Conservation (phyloP, 805 yeast species). For the Yarrowia deformans region DNA sequence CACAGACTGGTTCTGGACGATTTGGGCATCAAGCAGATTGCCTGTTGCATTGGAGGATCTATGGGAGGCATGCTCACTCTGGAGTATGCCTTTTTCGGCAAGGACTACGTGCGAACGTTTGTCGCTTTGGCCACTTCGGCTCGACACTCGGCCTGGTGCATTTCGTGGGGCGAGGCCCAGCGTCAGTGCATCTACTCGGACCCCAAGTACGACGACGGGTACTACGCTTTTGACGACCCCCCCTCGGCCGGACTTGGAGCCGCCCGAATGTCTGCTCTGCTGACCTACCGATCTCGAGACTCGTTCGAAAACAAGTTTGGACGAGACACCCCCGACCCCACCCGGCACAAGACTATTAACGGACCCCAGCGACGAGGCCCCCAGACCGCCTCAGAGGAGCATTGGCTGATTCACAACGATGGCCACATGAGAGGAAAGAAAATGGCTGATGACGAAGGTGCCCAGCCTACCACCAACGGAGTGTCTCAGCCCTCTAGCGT, state of each 20-base stretch:
- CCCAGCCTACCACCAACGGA: constrained; percentile 1
- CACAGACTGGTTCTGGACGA: constrained; percentile 81
- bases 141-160: constrained; percentile 97
- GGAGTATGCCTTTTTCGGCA: constrained; percentile 81
- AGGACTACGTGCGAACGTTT: constrained; percentile 69
- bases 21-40: constrained; percentile 78
- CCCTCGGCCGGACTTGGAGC: constrained; percentile 91
- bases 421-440: constrained; percentile 59
- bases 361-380: constrained; percentile 45
- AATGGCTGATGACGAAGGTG: constrained; percentile 39
- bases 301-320: constrained; percentile 92
- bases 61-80: constrained; percentile 98
- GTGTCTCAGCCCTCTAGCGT: constrained; percentile 11
- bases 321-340: constrained; percentile 70
- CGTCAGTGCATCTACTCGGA: constrained; percentile 95
- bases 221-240: constrained; percentile 76
- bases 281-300: constrained; percentile 91
- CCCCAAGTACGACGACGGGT: constrained; percentile 91
- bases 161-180: constrained; percentile 98
- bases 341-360: constrained; percentile 49
- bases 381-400: constrained; percentile 65
- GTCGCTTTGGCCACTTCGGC: constrained; percentile 94
- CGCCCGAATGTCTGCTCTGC: constrained; percentile 94
- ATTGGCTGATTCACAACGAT: constrained; percentile 88
- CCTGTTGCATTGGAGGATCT: constrained; percentile 92